phyloP scores from a whole-genome alignment of 108 stramenopile species.

The Fistulifera pelliculosa region DNA sequence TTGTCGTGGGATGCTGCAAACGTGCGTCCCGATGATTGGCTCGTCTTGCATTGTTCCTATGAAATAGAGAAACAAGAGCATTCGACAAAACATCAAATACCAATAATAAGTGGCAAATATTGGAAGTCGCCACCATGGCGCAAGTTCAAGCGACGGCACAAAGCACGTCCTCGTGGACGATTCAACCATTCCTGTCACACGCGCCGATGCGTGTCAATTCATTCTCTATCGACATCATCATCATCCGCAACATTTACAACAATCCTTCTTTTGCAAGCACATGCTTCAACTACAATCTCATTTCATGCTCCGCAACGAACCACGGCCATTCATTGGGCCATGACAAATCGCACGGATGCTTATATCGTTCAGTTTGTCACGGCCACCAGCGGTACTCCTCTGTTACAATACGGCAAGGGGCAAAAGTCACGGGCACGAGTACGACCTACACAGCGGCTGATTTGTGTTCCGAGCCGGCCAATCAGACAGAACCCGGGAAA shows the following conservation, averaged over 20 bases:
- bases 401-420: background rate
- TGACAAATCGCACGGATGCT: slow-evolving; percentile 17
- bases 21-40: background rate
- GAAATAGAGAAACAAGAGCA: slow-evolving; percentile 1
- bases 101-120: background rate
- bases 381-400: background rate
- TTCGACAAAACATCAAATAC: background rate
- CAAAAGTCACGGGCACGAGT: slow-evolving; percentile 18
- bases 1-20: slow-evolving; percentile 1
- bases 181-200: slow-evolving; percentile 37
- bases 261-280: slow-evolving; percentile 7
- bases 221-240: slow-evolving; percentile 11
- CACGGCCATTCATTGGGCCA: slow-evolving; percentile 42
- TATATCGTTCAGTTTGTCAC: slow-evolving; percentile 57
- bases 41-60: background rate
- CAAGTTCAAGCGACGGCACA: background rate
- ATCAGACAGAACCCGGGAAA: slow-evolving; percentile 33
- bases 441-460: slow-evolving; percentile 50
- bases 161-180: slow-evolving; percentile 24
- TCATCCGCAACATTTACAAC: slow-evolving; percentile 4
- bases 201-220: slow-evolving; percentile 36
- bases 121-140: slow-evolving; percentile 5
- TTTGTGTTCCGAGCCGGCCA: slow-evolving; percentile 67
- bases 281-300: slow-evolving; percentile 7
- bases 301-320: slow-evolving; percentile 18